Evolutionary conservation across 306 rosid genomes (phyloP).

Genomic region (Acacia acuminata): DNA sequence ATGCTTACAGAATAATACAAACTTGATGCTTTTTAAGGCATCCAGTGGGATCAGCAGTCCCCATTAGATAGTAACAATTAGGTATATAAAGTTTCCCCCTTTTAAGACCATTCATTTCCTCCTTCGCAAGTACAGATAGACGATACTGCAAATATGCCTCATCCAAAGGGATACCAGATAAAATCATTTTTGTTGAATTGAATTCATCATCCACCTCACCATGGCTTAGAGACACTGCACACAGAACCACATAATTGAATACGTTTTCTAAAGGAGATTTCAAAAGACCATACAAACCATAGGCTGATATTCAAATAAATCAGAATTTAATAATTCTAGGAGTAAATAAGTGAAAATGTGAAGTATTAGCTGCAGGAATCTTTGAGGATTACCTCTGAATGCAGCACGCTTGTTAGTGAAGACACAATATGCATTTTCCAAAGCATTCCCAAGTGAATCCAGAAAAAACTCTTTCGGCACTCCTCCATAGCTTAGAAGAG

Average conservation of each 20-base stretch:
- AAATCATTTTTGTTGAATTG: constrained; percentile 58
- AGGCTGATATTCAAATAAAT: constrained; percentile 3
- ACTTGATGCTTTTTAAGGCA: constrained; percentile 56
- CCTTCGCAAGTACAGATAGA: constrained; percentile 42
- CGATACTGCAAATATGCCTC: constrained; percentile 63
- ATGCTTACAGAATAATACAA: constrained; percentile 71
- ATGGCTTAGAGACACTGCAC: constrained; percentile 50
- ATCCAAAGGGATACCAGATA: constrained; percentile 70
- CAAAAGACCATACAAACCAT: background rate
- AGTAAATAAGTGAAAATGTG: background rate
- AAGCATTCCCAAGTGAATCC: constrained; percentile 39
- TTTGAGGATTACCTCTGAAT: constrained; percentile 51
- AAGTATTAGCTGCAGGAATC: background rate
- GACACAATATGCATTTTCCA: constrained; percentile 45
- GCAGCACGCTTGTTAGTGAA: constrained; percentile 60
- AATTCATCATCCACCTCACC: constrained; percentile 73
- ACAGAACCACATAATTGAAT: constrained; percentile 22
- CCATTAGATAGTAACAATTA: constrained; percentile 71
- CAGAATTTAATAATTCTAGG: background rate
- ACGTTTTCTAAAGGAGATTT: background rate
- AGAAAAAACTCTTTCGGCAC: constrained; percentile 70
- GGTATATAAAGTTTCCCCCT: constrained; percentile 55
- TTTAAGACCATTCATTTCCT: constrained; percentile 48
- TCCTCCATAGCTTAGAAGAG: constrained; percentile 81
- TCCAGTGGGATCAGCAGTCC: constrained; percentile 82